Evolutionary conservation across 305 asterid species (phyloP), one percentile per base, ranked within the genome.

Genomic region (Fraxinus nigra): DNA sequence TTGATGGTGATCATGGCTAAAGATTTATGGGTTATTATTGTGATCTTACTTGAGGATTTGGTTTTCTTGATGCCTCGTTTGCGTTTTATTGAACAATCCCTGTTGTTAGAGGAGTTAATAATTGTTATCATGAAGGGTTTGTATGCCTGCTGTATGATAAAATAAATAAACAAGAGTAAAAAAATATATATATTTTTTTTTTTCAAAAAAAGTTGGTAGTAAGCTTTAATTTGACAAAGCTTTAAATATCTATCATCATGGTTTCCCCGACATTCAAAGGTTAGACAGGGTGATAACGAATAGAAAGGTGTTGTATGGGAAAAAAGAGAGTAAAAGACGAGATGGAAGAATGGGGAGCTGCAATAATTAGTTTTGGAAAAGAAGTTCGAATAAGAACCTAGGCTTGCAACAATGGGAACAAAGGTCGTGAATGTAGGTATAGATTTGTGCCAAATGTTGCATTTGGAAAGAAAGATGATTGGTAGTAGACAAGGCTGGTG

Each of bases 1-100:
- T 67, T 67, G 20, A 28, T 30, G 74, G 74, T 67, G 74, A 28
- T 67, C 74, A 28, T 67, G 74, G 74, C 37, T 67, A 67, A 67
- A 67, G 74, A 30, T 28, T 67, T 37, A 67, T 13, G 74, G 74
- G 74, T 1, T 67, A 30, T 28, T 5, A 30, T 28, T 5, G 74
- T 28, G 20, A 67, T 67, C 35, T 28, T 67, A 30, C 3, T 14
- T 26, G 37, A 26, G 74, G 10, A 28, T 28, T 67, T 67, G 22
- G 74, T 67, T 11, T 28, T 67, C n/a, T 67, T 67, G 38, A 28
- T 28, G 18, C 37, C 74, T 13, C 20, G 74, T 67, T 11, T 67
- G n/a, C 18, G 3, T 26, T 67, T 28, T 67, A 28, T 54, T 54
- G 18, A 26, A 26, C 35, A 67, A 67, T 67, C 38, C 38, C 35